phyloP scores from a whole-genome alignment of 257 asterid genomes.

The Plantago ovata region DNA sequence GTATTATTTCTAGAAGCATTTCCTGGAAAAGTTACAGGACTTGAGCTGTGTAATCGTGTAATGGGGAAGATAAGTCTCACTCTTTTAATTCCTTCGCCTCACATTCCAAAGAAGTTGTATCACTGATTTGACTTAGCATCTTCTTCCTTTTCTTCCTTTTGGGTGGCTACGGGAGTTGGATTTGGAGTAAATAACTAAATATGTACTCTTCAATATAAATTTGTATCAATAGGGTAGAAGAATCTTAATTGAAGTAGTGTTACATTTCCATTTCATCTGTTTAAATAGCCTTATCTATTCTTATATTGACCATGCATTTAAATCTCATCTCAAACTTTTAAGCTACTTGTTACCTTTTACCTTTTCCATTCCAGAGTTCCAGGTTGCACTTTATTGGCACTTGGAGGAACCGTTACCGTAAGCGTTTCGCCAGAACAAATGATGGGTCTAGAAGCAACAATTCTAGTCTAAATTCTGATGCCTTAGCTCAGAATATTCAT shows the following conservation, averaged over 20 bases:
- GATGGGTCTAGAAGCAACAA: conserved; percentile 34
- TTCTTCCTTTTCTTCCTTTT: no score
- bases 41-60: neutral
- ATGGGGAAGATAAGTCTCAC: no score
- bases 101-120: no score
- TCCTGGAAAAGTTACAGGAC: neutral
- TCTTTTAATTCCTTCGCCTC: no score
- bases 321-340: neutral
- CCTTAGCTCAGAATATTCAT: conserved; percentile 38
- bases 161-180: neutral
- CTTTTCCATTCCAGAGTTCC: conserved; percentile 71
- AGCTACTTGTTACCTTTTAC: conserved; percentile 15
- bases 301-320: conserved; percentile 2
- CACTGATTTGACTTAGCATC: no score
- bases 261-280: neutral
- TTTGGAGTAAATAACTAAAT: neutral
- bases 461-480: conserved; percentile 29
- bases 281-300: neutral
- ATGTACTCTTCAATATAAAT: neutral
- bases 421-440: conserved; percentile 54
- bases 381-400: conserved; percentile 98
- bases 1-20: neutral
- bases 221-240: neutral
- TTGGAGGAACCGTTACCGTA: conserved; percentile 93
- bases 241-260: neutral